Percentiles rank a stretch among this genome's conserved stretches.
phyloP scores from a whole-genome alignment of 2,329 filamentous ascomycete species.

The Ceratocystiopsis minuta region DNA sequence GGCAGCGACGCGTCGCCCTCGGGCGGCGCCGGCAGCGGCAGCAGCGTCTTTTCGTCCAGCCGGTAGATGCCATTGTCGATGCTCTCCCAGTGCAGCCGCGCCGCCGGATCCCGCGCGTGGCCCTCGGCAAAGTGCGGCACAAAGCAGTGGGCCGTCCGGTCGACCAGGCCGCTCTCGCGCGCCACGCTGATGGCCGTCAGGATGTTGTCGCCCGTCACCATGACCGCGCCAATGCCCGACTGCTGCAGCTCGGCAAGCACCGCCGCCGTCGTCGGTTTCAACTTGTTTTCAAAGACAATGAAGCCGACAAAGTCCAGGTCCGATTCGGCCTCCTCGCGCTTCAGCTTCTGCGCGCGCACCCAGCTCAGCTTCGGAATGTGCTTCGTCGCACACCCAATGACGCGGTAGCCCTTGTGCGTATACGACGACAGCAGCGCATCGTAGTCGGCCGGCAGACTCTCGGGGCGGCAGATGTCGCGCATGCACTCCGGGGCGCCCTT shows the following conservation, averaged over 20 bases:
- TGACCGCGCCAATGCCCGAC: constrained; percentile 75
- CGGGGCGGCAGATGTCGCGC: constrained; percentile 73
- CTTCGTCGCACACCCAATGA: constrained; percentile 87
- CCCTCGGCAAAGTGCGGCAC: constrained; percentile 74
- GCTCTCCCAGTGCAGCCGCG: constrained; percentile 73
- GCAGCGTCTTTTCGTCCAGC: constrained; percentile 62
- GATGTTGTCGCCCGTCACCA: constrained; percentile 98
- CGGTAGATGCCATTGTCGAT: constrained; percentile 71
- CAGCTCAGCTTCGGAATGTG: constrained; percentile 76
- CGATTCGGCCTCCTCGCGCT: constrained; percentile 65
- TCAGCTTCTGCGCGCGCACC: constrained; percentile 92
- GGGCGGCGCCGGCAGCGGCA: constrained; percentile 33
- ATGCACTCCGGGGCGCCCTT: constrained; percentile 96
- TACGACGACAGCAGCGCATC: constrained; percentile 80
- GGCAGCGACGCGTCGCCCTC: constrained; percentile 69
- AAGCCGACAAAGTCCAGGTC: constrained; percentile 81
- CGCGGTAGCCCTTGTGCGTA: constrained; percentile 87
- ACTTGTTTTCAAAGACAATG: constrained; percentile 96
- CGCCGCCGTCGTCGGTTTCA: constrained; percentile 69
- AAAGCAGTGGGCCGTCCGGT: constrained; percentile 72
- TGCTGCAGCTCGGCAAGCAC: constrained; percentile 67
- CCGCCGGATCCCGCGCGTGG: constrained; percentile 53
- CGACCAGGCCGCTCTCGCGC: constrained; percentile 70
- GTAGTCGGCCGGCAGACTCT: constrained; percentile 75
- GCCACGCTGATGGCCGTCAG: constrained; percentile 92